Evolutionary conservation across 2,329 filamentous ascomycete species (phyloP).

Genomic region (Myriosclerotinia curreyana): DNA sequence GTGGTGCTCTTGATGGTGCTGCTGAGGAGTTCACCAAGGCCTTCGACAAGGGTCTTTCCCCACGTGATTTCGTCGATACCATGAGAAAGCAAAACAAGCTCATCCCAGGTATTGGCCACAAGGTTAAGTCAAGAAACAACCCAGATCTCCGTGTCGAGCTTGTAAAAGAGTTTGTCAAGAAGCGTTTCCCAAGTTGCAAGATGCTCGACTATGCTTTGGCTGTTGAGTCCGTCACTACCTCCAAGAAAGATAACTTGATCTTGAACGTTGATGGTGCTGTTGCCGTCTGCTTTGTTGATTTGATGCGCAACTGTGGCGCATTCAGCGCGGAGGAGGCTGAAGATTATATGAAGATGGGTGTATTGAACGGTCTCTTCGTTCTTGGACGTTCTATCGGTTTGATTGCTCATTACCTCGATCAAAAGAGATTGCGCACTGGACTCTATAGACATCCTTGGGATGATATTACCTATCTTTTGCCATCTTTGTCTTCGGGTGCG

Average conservation of each 20-base stretch:
- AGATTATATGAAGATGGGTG: conserved; percentile 98
- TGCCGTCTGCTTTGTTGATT: conserved; percentile 97
- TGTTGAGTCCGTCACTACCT: conserved; percentile 96
- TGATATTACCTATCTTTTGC: conserved; percentile 93
- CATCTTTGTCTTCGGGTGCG: conserved; percentile 68
- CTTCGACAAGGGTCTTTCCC: conserved; percentile 96
- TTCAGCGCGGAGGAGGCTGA: conserved; percentile 96
- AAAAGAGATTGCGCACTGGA: conserved; percentile 98
- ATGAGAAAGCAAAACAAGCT: conserved; percentile 99
- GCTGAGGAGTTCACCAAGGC: conserved; percentile 98
- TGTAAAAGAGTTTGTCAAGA: conserved; percentile 97
- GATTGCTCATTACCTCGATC: conserved; percentile 99
- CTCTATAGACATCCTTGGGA: conserved; percentile 99
- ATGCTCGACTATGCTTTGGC: conserved; percentile 98
- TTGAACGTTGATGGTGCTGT: conserved; percentile 98
- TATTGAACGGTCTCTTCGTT: conserved; percentile 98
- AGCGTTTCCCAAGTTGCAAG: conserved; percentile 97
- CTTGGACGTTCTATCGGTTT: conserved; percentile 96
- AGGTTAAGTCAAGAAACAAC: conserved; percentile 99
- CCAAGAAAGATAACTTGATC: conserved; percentile 99
- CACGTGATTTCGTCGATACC: conserved; percentile 96
- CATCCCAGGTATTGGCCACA: conserved; percentile 98
- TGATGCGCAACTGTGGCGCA: conserved; percentile 95
- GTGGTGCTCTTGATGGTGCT: conserved; percentile 95
- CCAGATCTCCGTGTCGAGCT: conserved; percentile 99